Base-by-base conservation (phyloP, 2,329 filamentous ascomycete genomes). In the Emergomyces orientalis region DNA sequence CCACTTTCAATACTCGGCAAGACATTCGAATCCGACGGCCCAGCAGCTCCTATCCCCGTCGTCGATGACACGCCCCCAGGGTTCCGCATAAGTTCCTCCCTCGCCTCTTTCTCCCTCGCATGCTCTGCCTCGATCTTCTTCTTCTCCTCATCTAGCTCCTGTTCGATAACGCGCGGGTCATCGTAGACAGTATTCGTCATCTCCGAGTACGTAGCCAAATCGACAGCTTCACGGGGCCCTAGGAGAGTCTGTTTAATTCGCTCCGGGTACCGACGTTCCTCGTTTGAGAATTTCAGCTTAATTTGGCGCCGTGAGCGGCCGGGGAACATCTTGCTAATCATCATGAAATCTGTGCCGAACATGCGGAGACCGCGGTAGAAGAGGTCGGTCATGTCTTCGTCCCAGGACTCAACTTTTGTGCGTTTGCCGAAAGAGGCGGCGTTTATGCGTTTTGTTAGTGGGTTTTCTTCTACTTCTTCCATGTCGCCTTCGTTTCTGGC, bases 271-370 rank as follows among this genome's bases (percentile, higher is more conserved):
- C 79, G 73, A 30, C 81, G 79, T 70, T 87, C 84, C 71, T 88
- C 85, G 45, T 82, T 81, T 34, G 79, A 80, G 73, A 86, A 88
- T 67, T 88, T 87, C 19, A 80, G 72, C 71, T 88, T 88, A 67
- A 88, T 83, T 68, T 84, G 80, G n/a, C 80, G 78, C n/a, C 85
- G 77, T 11, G 81, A 83, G 56, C 80, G 77, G 13, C 81, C 81
- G 0, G 82, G 82, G 66, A 87, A 86, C 75, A 87, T 78, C 64
- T 83, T 82, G 67, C 80, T 82, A 66, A 87, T 85, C 73, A 86
- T 83, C 73, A 81, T 80, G 67, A 88, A 88, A 69, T 88, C 85
- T 0, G 84, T 87, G 43, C 85, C 85, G 68, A 86, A 87, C 77
- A 84, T 84, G 25, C 79, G 77, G 17, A 88, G 75, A 1, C 83